A percentile compares a stretch with the other conserved stretches of the same genome.
phyloP scores from a whole-genome alignment of 345 rosid species.

The Ceriops tagal region DNA sequence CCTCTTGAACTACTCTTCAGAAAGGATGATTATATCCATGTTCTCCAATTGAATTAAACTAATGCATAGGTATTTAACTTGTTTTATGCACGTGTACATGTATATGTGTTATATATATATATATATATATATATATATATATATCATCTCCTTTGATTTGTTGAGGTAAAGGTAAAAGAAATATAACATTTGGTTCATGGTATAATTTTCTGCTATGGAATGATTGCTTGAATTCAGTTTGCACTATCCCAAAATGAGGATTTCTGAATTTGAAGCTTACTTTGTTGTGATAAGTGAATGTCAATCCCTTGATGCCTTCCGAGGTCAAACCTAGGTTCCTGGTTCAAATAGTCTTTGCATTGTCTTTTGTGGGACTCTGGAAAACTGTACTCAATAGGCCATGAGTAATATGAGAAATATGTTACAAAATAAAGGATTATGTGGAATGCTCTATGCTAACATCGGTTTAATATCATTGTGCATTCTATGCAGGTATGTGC shows the following conservation, averaged over 20 bases:
- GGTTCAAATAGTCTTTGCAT: neutral
- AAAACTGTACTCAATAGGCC: neutral
- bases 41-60: neutral
- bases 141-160: neutral
- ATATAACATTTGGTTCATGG: neutral
- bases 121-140: neutral
- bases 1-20: neutral
- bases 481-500: conserved; percentile 59
- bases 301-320: neutral
- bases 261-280: neutral
- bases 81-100: neutral
- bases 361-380: neutral
- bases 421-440: neutral
- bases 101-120: neutral
- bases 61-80: neutral
- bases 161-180: neutral
- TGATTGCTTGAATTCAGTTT: neutral
- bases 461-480: neutral
- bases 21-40: neutral
- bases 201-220: neutral
- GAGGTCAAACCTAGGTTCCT: neutral
- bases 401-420: neutral
- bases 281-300: neutral
- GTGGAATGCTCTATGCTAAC: neutral
- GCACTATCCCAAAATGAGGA: neutral